A percentile compares a stretch with the other conserved stretches of the same genome.
Evolutionary conservation across 768 basidiomycete species (phyloP).

Genomic region (Suillus bovinus): DNA sequence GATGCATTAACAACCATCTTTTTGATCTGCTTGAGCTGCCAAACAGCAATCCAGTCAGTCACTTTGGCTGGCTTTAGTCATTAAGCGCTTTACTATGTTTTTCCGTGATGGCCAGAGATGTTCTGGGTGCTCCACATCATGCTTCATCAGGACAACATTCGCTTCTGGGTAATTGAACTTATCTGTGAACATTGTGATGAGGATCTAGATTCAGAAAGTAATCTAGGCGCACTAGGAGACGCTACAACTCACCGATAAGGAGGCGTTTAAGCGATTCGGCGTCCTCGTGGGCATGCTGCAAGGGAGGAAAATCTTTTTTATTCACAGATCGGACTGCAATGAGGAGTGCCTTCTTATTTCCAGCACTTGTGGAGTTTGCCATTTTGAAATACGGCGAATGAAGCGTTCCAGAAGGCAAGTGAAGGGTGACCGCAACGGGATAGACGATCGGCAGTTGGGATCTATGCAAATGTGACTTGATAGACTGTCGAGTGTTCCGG

Average conservation of each 20-base stretch:
- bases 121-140: conserved; percentile 29
- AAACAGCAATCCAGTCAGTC: background rate
- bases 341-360: conserved; percentile 24
- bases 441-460: background rate
- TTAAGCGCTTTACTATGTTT: conserved; percentile 42
- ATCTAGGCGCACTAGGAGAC: background rate
- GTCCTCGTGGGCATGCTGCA: conserved; percentile 18
- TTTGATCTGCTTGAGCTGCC: conserved; percentile 43
- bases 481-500: background rate
- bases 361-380: conserved; percentile 2
- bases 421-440: background rate
- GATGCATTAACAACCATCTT: conserved; percentile 44
- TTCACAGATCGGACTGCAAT: conserved; percentile 20
- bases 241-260: conserved; percentile 22
- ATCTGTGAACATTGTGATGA: conserved; percentile 24
- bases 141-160: conserved; percentile 46
- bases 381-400: too few relatives aligned
- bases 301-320: background rate
- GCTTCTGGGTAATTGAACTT: conserved; percentile 38
- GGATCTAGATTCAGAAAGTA: background rate
- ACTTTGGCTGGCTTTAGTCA: background rate
- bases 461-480: background rate
- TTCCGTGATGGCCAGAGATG: conserved; percentile 40
- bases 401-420: background rate
- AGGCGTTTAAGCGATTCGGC: conserved; percentile 17